Evolutionary conservation across 1,139 yeast species (phyloP).

Genomic region (Arxiozyma slooffiae): DNA sequence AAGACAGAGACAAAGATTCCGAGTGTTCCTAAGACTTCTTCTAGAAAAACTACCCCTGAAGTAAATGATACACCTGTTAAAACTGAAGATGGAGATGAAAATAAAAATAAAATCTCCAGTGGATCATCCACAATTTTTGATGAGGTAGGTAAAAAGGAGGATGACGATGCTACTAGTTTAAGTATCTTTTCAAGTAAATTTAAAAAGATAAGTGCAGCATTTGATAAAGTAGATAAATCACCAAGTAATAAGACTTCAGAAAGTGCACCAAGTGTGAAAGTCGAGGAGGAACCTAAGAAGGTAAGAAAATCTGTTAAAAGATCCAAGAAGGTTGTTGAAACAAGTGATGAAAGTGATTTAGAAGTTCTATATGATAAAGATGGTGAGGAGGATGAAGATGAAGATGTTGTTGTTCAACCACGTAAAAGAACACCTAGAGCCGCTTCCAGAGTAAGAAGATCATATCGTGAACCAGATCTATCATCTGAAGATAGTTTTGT

Average conservation of each 20-base stretch:
- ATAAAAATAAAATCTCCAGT: slow-evolving; percentile 1
- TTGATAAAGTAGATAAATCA: slow-evolving; percentile 16
- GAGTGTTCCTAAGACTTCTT: slow-evolving; percentile 7
- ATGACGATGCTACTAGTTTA: slow-evolving; percentile 17
- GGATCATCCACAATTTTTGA: slow-evolving; percentile 16
- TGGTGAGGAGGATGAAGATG: slow-evolving; percentile 16
- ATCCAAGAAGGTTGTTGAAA: slow-evolving; percentile 9
- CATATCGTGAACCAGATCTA: slow-evolving; percentile 18
- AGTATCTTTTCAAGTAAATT: slow-evolving; percentile 27
- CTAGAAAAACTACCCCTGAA: slow-evolving; percentile 10
- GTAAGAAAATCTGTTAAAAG: slow-evolving; percentile 2
- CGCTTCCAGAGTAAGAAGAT: slow-evolving; percentile 16
- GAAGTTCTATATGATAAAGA: slow-evolving; percentile 12
- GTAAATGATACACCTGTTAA: slow-evolving; percentile 2
- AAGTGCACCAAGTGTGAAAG: slow-evolving; percentile 1
- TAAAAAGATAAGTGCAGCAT: slow-evolving; percentile 22
- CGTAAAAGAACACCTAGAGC: slow-evolving; percentile 25
- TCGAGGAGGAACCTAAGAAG: slow-evolving; percentile 2
- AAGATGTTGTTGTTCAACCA: slow-evolving; percentile 13
- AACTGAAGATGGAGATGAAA: neutral
- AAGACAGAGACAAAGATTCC: slow-evolving; percentile 16
- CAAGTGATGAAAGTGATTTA: slow-evolving; percentile 22
- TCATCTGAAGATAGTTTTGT: slow-evolving; percentile 26
- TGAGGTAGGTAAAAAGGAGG: slow-evolving; percentile 8
- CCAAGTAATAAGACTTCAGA: slow-evolving; percentile 8